Conservation (phyloP, 139 green algal species). For the Auxenochlorella pyrenoidosa region DNA sequence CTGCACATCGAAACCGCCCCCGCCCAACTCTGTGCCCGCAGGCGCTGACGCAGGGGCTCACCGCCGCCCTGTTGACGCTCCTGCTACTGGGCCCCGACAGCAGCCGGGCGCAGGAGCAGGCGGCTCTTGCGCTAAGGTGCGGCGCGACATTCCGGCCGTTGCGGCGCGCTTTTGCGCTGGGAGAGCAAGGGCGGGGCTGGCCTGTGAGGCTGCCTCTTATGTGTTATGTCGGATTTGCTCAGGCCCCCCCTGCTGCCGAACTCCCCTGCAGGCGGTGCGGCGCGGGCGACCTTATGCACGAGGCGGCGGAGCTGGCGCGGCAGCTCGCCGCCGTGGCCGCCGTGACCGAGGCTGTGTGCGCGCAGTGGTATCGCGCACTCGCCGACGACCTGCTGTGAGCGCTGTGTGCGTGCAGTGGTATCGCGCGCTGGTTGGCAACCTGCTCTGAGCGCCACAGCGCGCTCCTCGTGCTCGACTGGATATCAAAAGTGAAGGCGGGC, state of each 20-base stretch:
- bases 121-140: background rate
- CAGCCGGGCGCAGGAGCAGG: background rate
- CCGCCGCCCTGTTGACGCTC: constrained; percentile 46
- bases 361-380: constrained; percentile 26
- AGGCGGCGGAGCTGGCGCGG: constrained; percentile 60
- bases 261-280: constrained; percentile 58
- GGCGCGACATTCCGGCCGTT: background rate
- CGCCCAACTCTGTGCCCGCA: constrained; percentile 5
- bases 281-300: constrained; percentile 47
- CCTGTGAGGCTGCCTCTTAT: background rate
- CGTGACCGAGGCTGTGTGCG: constrained; percentile 60
- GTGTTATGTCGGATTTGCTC: too few species aligned
- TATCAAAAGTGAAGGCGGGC: too few species aligned
- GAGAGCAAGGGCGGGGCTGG: background rate
- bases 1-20: background rate
- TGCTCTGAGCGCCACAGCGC: background rate
- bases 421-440: background rate
- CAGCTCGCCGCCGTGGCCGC: constrained; percentile 50
- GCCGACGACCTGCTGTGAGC: constrained; percentile 5
- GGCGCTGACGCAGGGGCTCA: constrained; percentile 52
- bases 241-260: background rate
- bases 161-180: too few species aligned
- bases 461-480: too few species aligned
- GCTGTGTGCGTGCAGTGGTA: constrained; percentile 23
- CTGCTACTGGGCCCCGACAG: constrained; percentile 53